Evolutionary conservation across 768 basidiomycete genomes (phyloP).

Genomic region (Lentinula lateritia): DNA sequence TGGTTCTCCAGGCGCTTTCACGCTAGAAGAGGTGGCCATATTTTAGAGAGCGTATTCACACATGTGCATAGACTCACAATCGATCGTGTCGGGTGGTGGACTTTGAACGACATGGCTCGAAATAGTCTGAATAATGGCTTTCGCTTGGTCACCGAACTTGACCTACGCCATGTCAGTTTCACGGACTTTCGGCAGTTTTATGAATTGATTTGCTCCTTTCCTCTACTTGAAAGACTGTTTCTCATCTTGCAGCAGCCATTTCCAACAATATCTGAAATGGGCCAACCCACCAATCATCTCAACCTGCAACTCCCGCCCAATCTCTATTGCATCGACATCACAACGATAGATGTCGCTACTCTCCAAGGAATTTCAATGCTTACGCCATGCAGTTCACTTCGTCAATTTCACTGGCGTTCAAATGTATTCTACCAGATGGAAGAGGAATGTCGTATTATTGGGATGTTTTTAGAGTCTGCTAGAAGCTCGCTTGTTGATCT

Average conservation of each 20-base stretch:
- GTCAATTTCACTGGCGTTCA: conserved; percentile 1
- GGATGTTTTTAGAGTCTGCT: neutral
- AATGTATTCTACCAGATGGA: neutral
- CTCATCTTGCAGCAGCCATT: neutral
- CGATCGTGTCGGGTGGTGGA: conserved; percentile 4
- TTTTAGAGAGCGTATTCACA: neutral
- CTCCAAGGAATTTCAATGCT: neutral
- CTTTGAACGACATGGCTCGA: neutral
- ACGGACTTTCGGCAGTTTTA: neutral
- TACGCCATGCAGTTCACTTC: conserved; percentile 1
- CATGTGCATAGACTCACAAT: neutral
- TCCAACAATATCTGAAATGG: neutral
- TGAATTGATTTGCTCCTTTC: conserved; percentile 5
- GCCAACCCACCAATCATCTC: neutral
- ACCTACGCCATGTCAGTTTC: neutral
- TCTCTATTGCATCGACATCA: neutral
- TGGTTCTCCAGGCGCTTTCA: neutral
- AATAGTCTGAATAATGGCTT: neutral
- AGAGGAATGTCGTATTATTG: neutral
- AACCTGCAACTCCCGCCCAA: neutral
- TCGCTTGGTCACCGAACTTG: neutral
- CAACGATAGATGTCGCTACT: neutral
- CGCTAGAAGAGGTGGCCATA: neutral
- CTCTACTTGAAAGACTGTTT: neutral
- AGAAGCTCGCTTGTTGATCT: conserved; percentile 1